These are phyloP conservation scores for Tetraselmis striata DNA, from an alignment of 139 green algal genomes.

Conservation along the genomic window DNA sequence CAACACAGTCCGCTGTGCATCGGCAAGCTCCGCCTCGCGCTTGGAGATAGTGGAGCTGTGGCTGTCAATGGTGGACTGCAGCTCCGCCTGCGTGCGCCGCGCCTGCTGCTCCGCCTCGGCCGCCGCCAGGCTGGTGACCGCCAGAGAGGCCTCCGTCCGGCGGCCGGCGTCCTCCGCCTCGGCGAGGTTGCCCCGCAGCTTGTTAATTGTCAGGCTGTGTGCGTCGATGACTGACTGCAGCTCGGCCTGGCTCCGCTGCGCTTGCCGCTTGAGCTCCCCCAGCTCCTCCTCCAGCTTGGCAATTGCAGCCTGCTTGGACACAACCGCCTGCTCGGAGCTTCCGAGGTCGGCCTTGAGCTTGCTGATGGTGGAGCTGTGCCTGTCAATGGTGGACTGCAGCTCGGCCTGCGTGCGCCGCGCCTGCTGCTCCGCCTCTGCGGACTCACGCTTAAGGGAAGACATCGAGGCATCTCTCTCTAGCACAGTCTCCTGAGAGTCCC, in stretches of 20 bases:
- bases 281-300: neutral
- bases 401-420: neutral
- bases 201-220: too few relatives aligned
- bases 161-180: too few relatives aligned
- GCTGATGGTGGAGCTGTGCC: neutral
- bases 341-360: neutral
- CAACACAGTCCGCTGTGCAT: neutral
- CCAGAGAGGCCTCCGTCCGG: too few relatives aligned
- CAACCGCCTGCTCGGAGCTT: neutral
- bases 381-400: neutral
- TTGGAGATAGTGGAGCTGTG: neutral
- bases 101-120: neutral
- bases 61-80: neutral
- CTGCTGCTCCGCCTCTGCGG: neutral
- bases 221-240: neutral
- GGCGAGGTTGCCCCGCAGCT: too few relatives aligned
- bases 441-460: neutral
- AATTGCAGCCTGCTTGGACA: neutral
- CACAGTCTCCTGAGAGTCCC: neutral
- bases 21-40: neutral
- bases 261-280: neutral
- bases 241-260: neutral
- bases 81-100: neutral
- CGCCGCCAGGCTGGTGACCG: too few relatives aligned
- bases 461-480: neutral